Evolutionary conservation across 2,329 filamentous ascomycete species (phyloP), one percentile per base, ranked within the genome.

Genomic region (Aquanectria penicillioides): DNA sequence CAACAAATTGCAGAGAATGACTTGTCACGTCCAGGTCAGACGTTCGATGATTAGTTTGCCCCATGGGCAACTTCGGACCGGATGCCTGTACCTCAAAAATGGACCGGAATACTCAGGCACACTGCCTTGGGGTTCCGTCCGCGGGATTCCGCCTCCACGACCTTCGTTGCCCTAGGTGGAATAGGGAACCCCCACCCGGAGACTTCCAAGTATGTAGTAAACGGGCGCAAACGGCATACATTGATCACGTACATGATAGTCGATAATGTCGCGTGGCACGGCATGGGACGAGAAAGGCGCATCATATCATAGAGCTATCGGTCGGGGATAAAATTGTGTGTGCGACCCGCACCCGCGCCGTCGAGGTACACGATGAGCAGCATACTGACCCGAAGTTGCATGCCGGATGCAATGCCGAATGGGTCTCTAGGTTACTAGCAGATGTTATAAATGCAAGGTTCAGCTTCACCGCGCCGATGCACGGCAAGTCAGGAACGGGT

Each of bases 391-490:
- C 26, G 29, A 41, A 18, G 22, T 28, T 26, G 17, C 25, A 40
- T 50, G 22, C 50, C 31, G 50, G 40, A 13, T 34, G 36, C 33
- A 38, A 38, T 44, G 44, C 46, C 25, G 57, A 25, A 40, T 18
- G 33, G 18, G 20, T 17, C 46, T 26, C 47, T 17, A 17, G 38
- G 34, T 51, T 17, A 28, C 46, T 46, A 41, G 33, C n/a, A n/a
- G 28, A 49, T 12, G 26, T 18, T 22, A 29, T 25, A 26, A 46
- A 31, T 26, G 13, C 44, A 26, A 41, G 26, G 48, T 31, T 17
- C 36, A 56, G 17, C 47, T 59, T 55, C 51, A 57, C 36, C 46
- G 50, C 38, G 44, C 17, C 18, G 18, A 26, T 44, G 47, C 31
- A 28, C 25, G 22, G 44, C 28, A 61, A 47, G 41, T 46, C 41